A percentile compares a stretch with the other conserved stretches of the same genome.
Evolutionary conservation across 805 yeast genomes (phyloP).

Genomic region (Candida nonsorbophila): DNA sequence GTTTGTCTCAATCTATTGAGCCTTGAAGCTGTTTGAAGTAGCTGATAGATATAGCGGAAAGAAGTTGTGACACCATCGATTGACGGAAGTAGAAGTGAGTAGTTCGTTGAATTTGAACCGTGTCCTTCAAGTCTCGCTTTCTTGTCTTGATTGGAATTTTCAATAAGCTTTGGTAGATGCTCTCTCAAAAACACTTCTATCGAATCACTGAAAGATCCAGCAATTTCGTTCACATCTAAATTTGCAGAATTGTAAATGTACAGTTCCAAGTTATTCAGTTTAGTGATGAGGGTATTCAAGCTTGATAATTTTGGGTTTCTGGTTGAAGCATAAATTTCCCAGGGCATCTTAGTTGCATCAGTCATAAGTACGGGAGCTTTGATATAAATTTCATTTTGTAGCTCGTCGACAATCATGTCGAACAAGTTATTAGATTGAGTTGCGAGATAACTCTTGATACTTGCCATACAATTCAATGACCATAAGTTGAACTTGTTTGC

Average conservation of each 20-base stretch:
- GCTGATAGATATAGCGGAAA: slow-evolving; percentile 47
- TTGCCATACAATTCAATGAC: slow-evolving; percentile 49
- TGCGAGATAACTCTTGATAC: slow-evolving; percentile 48
- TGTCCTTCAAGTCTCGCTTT: slow-evolving; percentile 11
- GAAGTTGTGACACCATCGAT: too few species aligned
- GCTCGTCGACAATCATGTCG: slow-evolving; percentile 71
- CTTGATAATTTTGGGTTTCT: slow-evolving; percentile 32
- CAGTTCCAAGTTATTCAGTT: slow-evolving; percentile 44
- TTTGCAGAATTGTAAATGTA: slow-evolving; percentile 53
- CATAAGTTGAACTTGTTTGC: slow-evolving; percentile 53
- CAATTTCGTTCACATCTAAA: slow-evolving; percentile 49
- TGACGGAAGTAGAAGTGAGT: too few species aligned
- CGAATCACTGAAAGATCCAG: slow-evolving; percentile 28
- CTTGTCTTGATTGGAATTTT: slow-evolving; percentile 1
- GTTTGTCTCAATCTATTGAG: slow-evolving; percentile 59
- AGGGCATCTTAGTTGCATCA: slow-evolving; percentile 7
- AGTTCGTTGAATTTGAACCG: slow-evolving; percentile 16
- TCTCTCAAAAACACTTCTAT: slow-evolving; percentile 21
- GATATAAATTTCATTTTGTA: slow-evolving; percentile 60
- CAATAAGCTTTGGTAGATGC: slow-evolving; percentile 21
- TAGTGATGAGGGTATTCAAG: slow-evolving; percentile 25
- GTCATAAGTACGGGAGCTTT: slow-evolving; percentile 3
- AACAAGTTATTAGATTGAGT: slow-evolving; percentile 57
- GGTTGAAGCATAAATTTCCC: slow-evolving; percentile 16
- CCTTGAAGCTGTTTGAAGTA: slow-evolving; percentile 54